These are phyloP conservation scores for Trichoderma sp. DNA, from an alignment of 2,329 filamentous ascomycete species.

Conservation along the genomic window DNA sequence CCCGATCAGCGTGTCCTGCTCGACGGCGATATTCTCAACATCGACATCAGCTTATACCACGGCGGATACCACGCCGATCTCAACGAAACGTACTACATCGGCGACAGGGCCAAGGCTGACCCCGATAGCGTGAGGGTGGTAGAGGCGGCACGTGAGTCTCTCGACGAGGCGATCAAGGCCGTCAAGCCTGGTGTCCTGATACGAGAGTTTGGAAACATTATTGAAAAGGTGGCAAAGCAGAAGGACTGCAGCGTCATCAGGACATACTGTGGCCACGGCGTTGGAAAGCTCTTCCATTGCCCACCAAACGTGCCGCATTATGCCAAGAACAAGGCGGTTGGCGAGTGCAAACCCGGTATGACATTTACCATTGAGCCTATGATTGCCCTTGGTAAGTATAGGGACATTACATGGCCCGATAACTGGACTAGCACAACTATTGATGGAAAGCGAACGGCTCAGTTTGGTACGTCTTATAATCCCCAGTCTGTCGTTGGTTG, in stretches of 20 bases:
- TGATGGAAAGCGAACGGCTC: slow-evolving; percentile 85
- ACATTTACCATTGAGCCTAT: slow-evolving; percentile 99
- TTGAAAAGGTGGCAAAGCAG: slow-evolving; percentile 90
- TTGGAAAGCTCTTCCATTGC: slow-evolving; percentile 91
- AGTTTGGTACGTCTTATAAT: slow-evolving; percentile 67
- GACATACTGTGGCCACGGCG: slow-evolving; percentile 93
- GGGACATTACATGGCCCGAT: slow-evolving; percentile 95
- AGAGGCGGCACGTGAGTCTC: slow-evolving; percentile 82
- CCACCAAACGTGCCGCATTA: slow-evolving; percentile 96
- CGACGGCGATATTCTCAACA: slow-evolving; percentile 95
- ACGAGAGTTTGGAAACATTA: slow-evolving; percentile 88
- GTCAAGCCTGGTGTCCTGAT: slow-evolving; percentile 93
- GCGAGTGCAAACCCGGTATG: slow-evolving; percentile 92
- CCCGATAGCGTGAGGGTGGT: slow-evolving; percentile 86
- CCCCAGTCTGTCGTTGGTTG: neutral
- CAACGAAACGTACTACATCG: slow-evolving; percentile 98
- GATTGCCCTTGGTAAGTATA: slow-evolving; percentile 88
- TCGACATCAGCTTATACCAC: slow-evolving; percentile 93
- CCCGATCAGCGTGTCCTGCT: slow-evolving; percentile 82
- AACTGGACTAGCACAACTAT: slow-evolving; percentile 96
- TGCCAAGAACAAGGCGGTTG: slow-evolving; percentile 96
- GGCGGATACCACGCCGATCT: slow-evolving; percentile 93
- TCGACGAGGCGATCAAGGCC: slow-evolving; percentile 85
- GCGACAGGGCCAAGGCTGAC: slow-evolving; percentile 78
- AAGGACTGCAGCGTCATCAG: slow-evolving; percentile 86